Percentiles rank a stretch among this genome's conserved stretches.
These are phyloP conservation scores for Lindgomyces ingoldianus DNA, from an alignment of 495 filamentous ascomycete genomes.

Conservation along the genomic window DNA sequence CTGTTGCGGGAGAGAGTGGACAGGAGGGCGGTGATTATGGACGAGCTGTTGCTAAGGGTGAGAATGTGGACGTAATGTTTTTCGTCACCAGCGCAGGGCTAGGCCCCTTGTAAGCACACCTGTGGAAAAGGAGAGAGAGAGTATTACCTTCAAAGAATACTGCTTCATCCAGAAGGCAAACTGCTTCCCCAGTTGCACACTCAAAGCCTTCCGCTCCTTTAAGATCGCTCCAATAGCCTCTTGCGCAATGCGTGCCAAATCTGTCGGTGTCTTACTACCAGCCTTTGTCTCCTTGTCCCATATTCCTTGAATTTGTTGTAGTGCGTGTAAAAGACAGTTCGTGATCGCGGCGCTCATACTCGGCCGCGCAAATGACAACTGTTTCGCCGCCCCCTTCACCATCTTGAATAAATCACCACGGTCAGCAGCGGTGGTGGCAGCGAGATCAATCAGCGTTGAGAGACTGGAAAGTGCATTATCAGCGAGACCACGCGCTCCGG, in stretches of 20 bases:
- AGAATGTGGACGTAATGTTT: slow-evolving; percentile 4
- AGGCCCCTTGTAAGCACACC: not conserved
- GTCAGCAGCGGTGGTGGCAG: not conserved
- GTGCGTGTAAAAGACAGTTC: not conserved
- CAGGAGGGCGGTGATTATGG: slow-evolving; percentile 7
- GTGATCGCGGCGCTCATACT: slow-evolving; percentile 13
- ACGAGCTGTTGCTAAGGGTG: slow-evolving; percentile 11
- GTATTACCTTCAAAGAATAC: not conserved
- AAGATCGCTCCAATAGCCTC: not conserved
- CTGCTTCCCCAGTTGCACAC: not conserved
- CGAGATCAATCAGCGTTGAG: not conserved
- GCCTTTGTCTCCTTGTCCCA: not conserved
- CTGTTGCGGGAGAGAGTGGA: not conserved
- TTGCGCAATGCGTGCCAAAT: not conserved
- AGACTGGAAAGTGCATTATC: not conserved
- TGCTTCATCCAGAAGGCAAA: not conserved
- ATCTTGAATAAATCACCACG: not conserved
- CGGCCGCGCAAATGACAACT: not conserved
- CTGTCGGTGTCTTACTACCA: not conserved
- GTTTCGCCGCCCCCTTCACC: not conserved
- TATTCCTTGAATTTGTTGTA: not conserved
- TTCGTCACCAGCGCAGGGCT: not conserved
- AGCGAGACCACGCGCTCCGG: slow-evolving; percentile 10
- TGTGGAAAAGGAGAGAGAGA: not conserved
- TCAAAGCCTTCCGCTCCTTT: slow-evolving; percentile 2